A percentile compares a stretch with the other conserved stretches of the same genome.
These are phyloP conservation scores for Citrullus amarus DNA, from an alignment of 306 rosid species.

Conservation along the genomic window DNA sequence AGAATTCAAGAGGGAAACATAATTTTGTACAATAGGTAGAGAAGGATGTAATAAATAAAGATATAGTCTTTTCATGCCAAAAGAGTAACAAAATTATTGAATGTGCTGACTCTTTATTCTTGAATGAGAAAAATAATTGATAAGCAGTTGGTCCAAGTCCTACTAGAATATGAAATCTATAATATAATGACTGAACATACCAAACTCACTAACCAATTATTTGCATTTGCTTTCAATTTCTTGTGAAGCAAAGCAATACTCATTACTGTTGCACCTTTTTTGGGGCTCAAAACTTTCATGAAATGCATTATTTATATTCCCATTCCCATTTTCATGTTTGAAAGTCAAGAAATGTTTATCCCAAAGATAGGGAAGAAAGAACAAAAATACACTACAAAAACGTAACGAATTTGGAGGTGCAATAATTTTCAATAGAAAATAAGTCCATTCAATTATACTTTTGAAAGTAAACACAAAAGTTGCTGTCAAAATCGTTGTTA, in stretches of 20 bases:
- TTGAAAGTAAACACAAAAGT: background rate
- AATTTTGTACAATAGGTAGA: background rate
- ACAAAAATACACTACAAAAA: background rate
- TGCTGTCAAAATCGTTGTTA: background rate
- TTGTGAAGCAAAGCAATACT: slow-evolving; percentile 2
- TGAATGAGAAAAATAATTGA: background rate
- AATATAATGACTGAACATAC: background rate
- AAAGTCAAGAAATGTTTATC: background rate
- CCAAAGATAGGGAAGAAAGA: background rate
- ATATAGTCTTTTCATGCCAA: background rate
- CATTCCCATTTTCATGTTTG: too few relatives aligned
- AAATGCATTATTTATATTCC: background rate
- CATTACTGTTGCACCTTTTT: background rate
- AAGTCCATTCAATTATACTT: background rate
- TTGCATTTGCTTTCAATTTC: background rate
- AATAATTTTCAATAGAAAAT: background rate
- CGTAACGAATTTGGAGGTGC: background rate
- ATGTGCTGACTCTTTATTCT: background rate
- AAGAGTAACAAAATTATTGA: background rate
- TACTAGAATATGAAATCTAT: background rate
- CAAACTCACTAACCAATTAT: background rate
- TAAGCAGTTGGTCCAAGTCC: background rate
- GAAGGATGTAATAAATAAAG: background rate
- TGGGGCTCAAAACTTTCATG: background rate
- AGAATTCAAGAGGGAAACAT: background rate